These are phyloP conservation scores for Beauveria sp. DNA, from an alignment of 2,329 filamentous ascomycete species.

Conservation along the genomic window DNA sequence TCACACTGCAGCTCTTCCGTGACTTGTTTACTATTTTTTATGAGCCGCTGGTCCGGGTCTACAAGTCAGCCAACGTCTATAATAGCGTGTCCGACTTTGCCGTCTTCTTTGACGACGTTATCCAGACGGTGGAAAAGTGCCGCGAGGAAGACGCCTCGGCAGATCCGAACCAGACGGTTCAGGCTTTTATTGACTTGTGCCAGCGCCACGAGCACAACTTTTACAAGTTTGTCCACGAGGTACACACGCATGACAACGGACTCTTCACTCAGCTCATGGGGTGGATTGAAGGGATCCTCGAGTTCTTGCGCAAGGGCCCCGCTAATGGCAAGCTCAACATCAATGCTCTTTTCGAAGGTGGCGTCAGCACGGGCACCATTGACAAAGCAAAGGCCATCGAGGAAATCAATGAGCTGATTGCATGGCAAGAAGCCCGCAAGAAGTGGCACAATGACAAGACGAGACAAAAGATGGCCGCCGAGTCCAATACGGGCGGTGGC, in stretches of 20 bases:
- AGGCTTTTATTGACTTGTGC: constrained; percentile 95
- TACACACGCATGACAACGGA: constrained; percentile 93
- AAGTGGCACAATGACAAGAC: constrained; percentile 99
- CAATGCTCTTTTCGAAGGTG: constrained; percentile 84
- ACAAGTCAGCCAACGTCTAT: constrained; percentile 98
- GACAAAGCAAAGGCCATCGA: constrained; percentile 63
- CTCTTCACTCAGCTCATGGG: constrained; percentile 94
- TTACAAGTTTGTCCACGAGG: constrained; percentile 98
- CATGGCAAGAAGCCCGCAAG: constrained; percentile 92
- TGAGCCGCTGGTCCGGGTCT: constrained; percentile 90
- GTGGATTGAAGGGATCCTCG: constrained; percentile 92
- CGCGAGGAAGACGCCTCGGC: constrained; percentile 75
- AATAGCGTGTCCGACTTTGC: constrained; percentile 96
- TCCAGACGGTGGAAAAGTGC: constrained; percentile 62
- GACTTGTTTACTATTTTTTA: constrained; percentile 99
- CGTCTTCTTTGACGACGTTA: constrained; percentile 85
- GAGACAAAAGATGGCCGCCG: constrained; percentile 95
- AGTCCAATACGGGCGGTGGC: constrained; percentile 30
- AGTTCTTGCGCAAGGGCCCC: constrained; percentile 84
- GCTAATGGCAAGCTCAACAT: constrained; percentile 83
- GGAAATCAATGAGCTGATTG: constrained; percentile 80
- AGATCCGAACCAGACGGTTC: constrained; percentile 96
- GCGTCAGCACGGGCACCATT: constrained; percentile 57
- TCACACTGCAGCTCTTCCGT: constrained; percentile 91
- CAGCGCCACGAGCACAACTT: constrained; percentile 92